Evolutionary conservation across 2,329 filamentous ascomycete genomes (phyloP).

Genomic region (Epichloe glyceriae): DNA sequence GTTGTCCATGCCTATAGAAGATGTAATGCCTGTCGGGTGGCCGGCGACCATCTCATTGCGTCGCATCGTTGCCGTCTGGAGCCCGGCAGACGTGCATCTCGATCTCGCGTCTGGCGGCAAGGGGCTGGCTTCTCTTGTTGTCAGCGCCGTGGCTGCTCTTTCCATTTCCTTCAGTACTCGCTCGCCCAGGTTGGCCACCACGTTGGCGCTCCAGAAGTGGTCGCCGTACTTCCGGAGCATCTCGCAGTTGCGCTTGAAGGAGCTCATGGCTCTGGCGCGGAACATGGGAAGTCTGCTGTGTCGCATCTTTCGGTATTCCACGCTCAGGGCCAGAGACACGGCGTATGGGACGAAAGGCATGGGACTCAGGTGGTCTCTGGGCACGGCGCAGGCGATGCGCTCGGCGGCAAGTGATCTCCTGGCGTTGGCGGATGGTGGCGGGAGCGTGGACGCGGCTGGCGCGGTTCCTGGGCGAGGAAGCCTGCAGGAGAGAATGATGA

Average conservation of each 20-base stretch:
- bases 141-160: conserved; percentile 34
- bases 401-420: conserved; percentile 45
- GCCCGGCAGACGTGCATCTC: conserved; percentile 7
- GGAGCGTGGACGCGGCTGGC: conserved; percentile 29
- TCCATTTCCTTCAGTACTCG: conserved; percentile 44
- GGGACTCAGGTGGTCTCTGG: conserved; percentile 36
- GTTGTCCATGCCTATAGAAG: conserved; percentile 18
- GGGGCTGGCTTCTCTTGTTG: conserved; percentile 22
- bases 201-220: conserved; percentile 43
- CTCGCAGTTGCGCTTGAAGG: conserved; percentile 41
- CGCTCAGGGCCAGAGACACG: conserved; percentile 46
- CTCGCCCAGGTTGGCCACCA: conserved; percentile 42
- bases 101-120: conserved; percentile 10
- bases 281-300: conserved; percentile 47
- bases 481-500: conserved; percentile 50
- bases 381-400: conserved; percentile 41
- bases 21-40: conserved; percentile 16
- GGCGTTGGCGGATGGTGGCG: conserved; percentile 37
- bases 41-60: conserved; percentile 10
- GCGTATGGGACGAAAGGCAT: conserved; percentile 50
- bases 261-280: conserved; percentile 37
- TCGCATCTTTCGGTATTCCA: conserved; percentile 51
- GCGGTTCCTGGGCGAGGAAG: conserved; percentile 29
- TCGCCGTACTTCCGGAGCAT: conserved; percentile 39
- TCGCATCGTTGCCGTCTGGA: conserved; percentile 3